phyloP scores from a whole-genome alignment of 1,284 basidiomycete species.

The Nidula niveotomentosa region DNA sequence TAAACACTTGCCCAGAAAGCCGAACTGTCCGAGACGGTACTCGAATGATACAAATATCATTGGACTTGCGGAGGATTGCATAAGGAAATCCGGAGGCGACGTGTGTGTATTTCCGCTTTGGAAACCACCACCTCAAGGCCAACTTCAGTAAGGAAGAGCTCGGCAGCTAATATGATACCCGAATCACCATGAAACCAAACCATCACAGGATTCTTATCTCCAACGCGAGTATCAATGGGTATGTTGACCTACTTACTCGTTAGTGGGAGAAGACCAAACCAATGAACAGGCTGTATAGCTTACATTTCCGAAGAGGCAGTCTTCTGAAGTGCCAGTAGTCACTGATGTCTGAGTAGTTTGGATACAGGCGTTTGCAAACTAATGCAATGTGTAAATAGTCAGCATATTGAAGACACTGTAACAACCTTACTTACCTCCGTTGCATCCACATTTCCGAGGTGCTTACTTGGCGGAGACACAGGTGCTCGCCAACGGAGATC shows the following conservation, averaged over 20 bases:
- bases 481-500: constrained; percentile 36
- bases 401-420: neutral
- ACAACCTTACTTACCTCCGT: constrained; percentile 19
- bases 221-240: constrained; percentile 19
- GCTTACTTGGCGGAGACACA: constrained; percentile 31
- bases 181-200: constrained; percentile 33
- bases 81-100: constrained; percentile 23
- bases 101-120: constrained; percentile 29
- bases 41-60: constrained; percentile 38
- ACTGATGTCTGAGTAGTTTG: constrained; percentile 22
- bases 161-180: neutral
- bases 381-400: neutral
- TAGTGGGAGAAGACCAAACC: neutral
- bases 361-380: constrained; percentile 33
- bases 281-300: neutral
- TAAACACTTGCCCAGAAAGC: constrained; percentile 31
- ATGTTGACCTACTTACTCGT: constrained; percentile 25
- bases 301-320: constrained; percentile 42
- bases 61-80: constrained; percentile 26
- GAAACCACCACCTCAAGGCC: constrained; percentile 34
- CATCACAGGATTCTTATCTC: constrained; percentile 28
- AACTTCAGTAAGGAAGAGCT: neutral
- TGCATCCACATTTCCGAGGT: constrained; percentile 33
- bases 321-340: constrained; percentile 29
- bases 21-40: constrained; percentile 39